Evolutionary conservation across 441 rosid genomes (phyloP).

Genomic region (Croton laevigatus): DNA sequence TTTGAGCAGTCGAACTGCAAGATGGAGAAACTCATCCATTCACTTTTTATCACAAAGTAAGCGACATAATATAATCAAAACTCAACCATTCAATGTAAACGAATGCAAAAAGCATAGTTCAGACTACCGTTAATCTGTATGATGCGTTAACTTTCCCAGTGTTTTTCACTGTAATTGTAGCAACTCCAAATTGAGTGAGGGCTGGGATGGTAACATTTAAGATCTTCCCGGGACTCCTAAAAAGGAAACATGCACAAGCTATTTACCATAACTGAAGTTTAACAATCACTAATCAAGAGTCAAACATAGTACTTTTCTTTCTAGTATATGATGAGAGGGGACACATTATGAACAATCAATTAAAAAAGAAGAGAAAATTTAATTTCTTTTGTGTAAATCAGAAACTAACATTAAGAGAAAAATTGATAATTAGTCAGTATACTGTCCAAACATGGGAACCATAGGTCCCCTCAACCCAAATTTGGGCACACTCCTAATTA

Average conservation of each 20-base stretch:
- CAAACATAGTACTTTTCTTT: no score
- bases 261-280: constrained; percentile 1
- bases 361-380: no score
- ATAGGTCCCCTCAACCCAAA: not conserved
- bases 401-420: no score
- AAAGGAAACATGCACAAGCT: constrained; percentile 21
- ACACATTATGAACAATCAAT: no score
- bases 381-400: no score
- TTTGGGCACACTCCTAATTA: not conserved
- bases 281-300: not conserved
- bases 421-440: no score
- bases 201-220: constrained; percentile 65
- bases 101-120: constrained; percentile 8
- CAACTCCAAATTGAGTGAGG: constrained; percentile 82
- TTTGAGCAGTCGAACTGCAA: constrained; percentile 82
- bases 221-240: constrained; percentile 93
- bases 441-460: not conserved
- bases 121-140: constrained; percentile 77
- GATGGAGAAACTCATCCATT: constrained; percentile 10
- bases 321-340: no score
- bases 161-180: constrained; percentile 64
- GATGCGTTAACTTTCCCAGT: constrained; percentile 92
- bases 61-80: no score
- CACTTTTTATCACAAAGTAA: no score
- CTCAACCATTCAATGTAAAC: not conserved